Base-by-base conservation (phyloP, 176 grass and related monocot species). In the Paspalum vaginatum region DNA sequence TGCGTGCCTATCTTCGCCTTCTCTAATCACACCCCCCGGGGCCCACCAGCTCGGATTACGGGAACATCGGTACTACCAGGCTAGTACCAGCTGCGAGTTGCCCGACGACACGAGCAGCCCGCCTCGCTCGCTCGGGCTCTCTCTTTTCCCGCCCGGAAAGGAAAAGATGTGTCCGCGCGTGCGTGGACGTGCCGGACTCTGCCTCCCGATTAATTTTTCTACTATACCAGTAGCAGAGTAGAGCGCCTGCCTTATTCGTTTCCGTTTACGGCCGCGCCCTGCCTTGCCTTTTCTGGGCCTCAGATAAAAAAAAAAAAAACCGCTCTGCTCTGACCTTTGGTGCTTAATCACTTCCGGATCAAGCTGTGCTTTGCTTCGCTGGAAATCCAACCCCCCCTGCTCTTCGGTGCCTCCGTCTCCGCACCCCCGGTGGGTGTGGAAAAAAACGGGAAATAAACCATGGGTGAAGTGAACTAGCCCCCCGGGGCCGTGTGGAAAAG, bases 311-410 rank as follows among this genome's bases (percentile, higher is more conserved):
- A n/a, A n/a, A n/a, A n/a, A n/a, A n/a, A n/a, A 83, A 1, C 32
- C 32, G 32, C 3, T 24, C 4, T 61, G 7, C 8, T 6, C 4
- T 56, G 1, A 69, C 17, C 7, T 27, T n/a, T n/a, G n/a, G n/a
- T 37, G 43, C 67, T 38, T 39, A 41, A 72, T 2, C 43, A 4
- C 57, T 54, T 72, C 66, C 57, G 24, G 24, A 56, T 46, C 58
- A 38, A 54, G 67, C 7, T 46, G 76, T 40, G 24, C 68, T 66
- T 86, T 80, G 76, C 75, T 65, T 85, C 49, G 6, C 68, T 8
- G 49, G 41, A 64, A 65, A 64, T 65, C 84, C 59, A 55, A 65
- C 7, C 56, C n/a, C 41, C 8, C 5, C 14, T 0, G 3, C 54
- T 57, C 20, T 9, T n/a, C 40, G 40, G 6, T 42, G 52, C n/a